Percentiles rank a stretch among this genome's conserved stretches.
These are phyloP conservation scores for Microglena sp. DNA, from an alignment of 139 green algal species.

Conservation along the genomic window DNA sequence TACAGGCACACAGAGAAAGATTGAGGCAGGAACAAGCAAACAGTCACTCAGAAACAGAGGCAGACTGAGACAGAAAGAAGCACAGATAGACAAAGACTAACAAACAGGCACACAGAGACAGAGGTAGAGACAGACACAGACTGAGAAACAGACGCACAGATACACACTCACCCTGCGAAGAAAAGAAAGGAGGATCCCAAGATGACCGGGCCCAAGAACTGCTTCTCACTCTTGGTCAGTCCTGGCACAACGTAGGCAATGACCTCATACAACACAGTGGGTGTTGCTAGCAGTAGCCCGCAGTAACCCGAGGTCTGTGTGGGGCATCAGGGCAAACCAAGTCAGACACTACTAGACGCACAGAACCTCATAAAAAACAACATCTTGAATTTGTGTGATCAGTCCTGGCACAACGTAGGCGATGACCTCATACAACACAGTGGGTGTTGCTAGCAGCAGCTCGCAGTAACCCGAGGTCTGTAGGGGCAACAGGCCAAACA, in stretches of 20 bases:
- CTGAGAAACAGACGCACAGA: too few relatives aligned
- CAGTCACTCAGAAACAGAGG: too few relatives aligned
- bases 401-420: slow-evolving; percentile 93
- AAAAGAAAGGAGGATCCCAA: slow-evolving; percentile 94
- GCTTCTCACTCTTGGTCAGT: slow-evolving; percentile 76
- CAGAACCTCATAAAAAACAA: too few relatives aligned
- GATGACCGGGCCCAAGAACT: slow-evolving; percentile 87
- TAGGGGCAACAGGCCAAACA: too few relatives aligned
- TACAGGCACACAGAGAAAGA: too few relatives aligned
- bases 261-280: slow-evolving; percentile 94
- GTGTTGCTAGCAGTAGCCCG: slow-evolving; percentile 79
- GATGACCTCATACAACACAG: slow-evolving; percentile 94
- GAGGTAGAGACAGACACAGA: too few relatives aligned
- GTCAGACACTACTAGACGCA: too few relatives aligned
- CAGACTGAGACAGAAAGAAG: too few relatives aligned
- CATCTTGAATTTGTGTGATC: slow-evolving; percentile 39
- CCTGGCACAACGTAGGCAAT: slow-evolving; percentile 92
- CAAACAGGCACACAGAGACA: too few relatives aligned
- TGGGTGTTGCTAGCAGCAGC: slow-evolving; percentile 79
- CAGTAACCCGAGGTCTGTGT: slow-evolving; percentile 87
- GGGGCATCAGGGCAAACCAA: not conserved
- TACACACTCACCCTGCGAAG: slow-evolving; percentile 65
- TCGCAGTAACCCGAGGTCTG: slow-evolving; percentile 90
- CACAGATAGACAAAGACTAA: too few relatives aligned
- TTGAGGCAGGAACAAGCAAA: too few relatives aligned